phyloP scores from a whole-genome alignment of 2,329 filamentous ascomycete genomes.

The Immersiporthe knoxdaviesiana region DNA sequence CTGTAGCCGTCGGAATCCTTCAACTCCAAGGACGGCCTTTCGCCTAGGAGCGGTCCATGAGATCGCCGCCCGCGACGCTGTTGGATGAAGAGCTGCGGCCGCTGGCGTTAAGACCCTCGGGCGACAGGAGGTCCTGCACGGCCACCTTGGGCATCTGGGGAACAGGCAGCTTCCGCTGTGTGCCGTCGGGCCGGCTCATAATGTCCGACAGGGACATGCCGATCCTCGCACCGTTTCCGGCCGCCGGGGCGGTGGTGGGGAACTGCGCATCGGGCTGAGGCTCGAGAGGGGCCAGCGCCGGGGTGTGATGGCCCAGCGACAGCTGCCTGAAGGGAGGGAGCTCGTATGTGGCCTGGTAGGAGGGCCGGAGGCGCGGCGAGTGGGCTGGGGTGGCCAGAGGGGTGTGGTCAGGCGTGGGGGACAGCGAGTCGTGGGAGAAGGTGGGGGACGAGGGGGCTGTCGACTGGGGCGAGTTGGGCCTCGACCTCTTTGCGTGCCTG shows the following conservation, averaged over 20 bases:
- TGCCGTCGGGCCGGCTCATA: slow-evolving; percentile 84
- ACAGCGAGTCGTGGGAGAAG: slow-evolving; percentile 93
- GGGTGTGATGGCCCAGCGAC: slow-evolving; percentile 56
- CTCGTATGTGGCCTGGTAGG: slow-evolving; percentile 71
- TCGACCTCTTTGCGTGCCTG: slow-evolving; percentile 81
- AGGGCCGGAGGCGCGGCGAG: slow-evolving; percentile 83
- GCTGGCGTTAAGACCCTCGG: slow-evolving; percentile 69
- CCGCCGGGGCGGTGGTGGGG: slow-evolving; percentile 41
- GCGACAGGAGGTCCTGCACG: slow-evolving; percentile 80
- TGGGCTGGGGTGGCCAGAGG: slow-evolving; percentile 96
- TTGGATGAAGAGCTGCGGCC: slow-evolving; percentile 77
- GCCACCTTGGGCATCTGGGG: slow-evolving; percentile 89
- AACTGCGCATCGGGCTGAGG: slow-evolving; percentile 54
- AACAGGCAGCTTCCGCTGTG: slow-evolving; percentile 87
- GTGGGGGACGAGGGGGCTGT: slow-evolving; percentile 95
- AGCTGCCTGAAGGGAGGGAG: slow-evolving; percentile 80
- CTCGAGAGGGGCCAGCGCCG: slow-evolving; percentile 62
- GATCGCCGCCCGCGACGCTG: slow-evolving; percentile 74
- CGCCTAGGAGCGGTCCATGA: slow-evolving; percentile 54
- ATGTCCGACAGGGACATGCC: slow-evolving; percentile 90
- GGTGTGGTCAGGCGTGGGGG: slow-evolving; percentile 96
- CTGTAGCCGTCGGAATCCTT: slow-evolving; percentile 8
- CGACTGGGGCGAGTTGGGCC: slow-evolving; percentile 92
- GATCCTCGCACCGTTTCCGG: slow-evolving; percentile 52
- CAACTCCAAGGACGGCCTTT: slow-evolving; percentile 37